Evolutionary conservation across 2,329 filamentous ascomycete species (phyloP).

Genomic region (Aspergillus amoenus): DNA sequence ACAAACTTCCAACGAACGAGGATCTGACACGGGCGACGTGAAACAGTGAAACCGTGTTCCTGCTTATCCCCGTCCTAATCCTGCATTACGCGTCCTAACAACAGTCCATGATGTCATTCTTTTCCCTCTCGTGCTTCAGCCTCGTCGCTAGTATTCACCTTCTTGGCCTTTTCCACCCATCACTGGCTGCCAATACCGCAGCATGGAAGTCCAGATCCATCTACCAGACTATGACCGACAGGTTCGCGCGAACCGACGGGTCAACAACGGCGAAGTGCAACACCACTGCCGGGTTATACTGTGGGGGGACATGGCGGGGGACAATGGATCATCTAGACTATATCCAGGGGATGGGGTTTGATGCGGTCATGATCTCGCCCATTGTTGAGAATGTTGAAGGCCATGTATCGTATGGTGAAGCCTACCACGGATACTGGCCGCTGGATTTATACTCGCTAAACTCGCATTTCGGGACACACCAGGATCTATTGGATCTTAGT

Average conservation of each 20-base stretch:
- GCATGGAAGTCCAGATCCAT: conserved; percentile 45
- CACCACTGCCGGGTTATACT: conserved; percentile 40
- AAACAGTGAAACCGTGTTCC: too few relatives aligned
- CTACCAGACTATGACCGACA: conserved; percentile 50
- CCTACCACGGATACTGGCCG: conserved; percentile 54
- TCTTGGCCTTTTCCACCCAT: not conserved
- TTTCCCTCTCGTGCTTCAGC: not conserved
- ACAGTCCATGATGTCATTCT: not conserved
- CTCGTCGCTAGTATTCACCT: not conserved
- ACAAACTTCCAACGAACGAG: too few relatives aligned
- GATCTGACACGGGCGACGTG: too few relatives aligned
- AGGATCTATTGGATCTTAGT: conserved; percentile 49
- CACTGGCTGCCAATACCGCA: conserved; percentile 24
- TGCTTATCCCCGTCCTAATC: too few relatives aligned
- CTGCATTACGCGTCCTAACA: too few relatives aligned
- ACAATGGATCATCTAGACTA: conserved; percentile 52
- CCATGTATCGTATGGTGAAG: conserved; percentile 41
- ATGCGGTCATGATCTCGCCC: conserved; percentile 48
- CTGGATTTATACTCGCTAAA: conserved; percentile 51
- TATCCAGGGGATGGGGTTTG: conserved; percentile 51
- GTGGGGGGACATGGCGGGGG: conserved; percentile 53
- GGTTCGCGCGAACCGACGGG: conserved; percentile 45
- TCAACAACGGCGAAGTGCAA: conserved; percentile 35
- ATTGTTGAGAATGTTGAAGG: conserved; percentile 42
- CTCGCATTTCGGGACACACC: conserved; percentile 48